phyloP scores from a whole-genome alignment of 192 early-diverging fungal genomes.

The Geranomyces variabilis region DNA sequence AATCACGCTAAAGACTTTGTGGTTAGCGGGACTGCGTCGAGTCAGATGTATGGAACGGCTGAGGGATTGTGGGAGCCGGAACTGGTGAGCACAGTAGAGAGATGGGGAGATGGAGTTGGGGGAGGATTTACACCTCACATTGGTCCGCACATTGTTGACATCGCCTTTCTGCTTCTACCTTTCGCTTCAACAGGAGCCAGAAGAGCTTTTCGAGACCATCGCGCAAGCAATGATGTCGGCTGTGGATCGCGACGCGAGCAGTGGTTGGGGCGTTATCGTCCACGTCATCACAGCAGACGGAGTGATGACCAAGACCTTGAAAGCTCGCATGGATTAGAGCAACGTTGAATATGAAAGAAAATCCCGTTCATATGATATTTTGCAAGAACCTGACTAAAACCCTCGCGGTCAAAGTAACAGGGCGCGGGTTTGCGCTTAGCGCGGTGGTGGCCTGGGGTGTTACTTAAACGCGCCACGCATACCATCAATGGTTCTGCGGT shows the following conservation, averaged over 20 bases:
- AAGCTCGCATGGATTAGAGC: slow-evolving; percentile 59
- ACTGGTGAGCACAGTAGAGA: slow-evolving; percentile 61
- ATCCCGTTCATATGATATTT: too few species aligned
- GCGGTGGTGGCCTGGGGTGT: too few species aligned
- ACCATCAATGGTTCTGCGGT: too few species aligned
- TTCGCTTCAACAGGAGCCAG: slow-evolving; percentile 67
- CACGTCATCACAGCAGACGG: slow-evolving; percentile 87
- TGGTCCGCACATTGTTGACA: too few species aligned
- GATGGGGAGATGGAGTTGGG: too few species aligned
- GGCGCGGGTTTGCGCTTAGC: too few species aligned
- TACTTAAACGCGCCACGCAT: too few species aligned
- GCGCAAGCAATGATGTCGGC: slow-evolving; percentile 93
- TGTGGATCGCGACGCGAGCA: slow-evolving; percentile 90
- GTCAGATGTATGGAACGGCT: slow-evolving; percentile 94
- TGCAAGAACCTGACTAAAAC: too few species aligned
- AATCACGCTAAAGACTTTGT: slow-evolving; percentile 94
- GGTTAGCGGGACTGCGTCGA: slow-evolving; percentile 84
- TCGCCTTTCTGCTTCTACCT: not conserved
- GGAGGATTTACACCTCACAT: too few species aligned
- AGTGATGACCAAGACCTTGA: slow-evolving; percentile 86
- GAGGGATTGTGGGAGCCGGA: slow-evolving; percentile 98
- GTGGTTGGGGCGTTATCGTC: slow-evolving; percentile 97
- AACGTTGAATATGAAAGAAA: too few species aligned
- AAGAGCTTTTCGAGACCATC: slow-evolving; percentile 96
- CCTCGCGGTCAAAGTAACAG: too few species aligned